Conservation (phyloP, 352 stramenopile species). For the Pythium apleroticum region DNA sequence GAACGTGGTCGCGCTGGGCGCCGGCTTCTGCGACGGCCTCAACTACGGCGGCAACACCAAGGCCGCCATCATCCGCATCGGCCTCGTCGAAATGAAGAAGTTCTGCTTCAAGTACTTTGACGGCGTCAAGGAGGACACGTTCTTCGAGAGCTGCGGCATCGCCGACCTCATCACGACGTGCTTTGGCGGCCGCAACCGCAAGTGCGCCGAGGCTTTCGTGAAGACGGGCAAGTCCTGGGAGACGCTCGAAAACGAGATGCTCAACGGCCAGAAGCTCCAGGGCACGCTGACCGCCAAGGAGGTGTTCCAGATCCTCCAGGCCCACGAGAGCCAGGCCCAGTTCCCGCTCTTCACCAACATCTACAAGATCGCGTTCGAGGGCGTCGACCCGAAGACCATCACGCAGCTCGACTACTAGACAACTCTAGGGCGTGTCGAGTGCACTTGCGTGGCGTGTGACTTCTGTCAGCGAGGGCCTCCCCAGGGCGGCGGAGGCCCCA, state of each 20-base stretch:
- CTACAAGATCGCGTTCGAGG: conserved; percentile 94
- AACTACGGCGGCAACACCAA: conserved; percentile 97
- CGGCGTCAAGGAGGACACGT: conserved; percentile 91
- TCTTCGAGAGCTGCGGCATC: conserved; percentile 96
- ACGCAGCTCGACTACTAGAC: conserved; percentile 48
- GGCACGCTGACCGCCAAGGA: conserved; percentile 94
- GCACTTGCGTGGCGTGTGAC: neutral
- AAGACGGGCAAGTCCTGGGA: conserved; percentile 80
- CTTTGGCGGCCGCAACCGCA: conserved; percentile 96
- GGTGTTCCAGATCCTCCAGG: conserved; percentile 91
- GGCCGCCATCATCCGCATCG: conserved; percentile 95
- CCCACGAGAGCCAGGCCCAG: conserved; percentile 68
- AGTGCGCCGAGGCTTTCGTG: conserved; percentile 95
- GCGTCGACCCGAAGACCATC: conserved; percentile 82
- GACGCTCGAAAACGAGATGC: conserved; percentile 91
- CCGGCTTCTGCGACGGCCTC: conserved; percentile 96
- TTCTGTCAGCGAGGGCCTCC: conserved; percentile 6
- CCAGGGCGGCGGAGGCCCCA: neutral
- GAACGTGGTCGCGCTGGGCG: conserved; percentile 96
- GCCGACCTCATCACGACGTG: conserved; percentile 98
- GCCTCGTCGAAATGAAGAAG: conserved; percentile 95
- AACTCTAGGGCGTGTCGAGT: too few species aligned
- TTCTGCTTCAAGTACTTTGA: conserved; percentile 94
- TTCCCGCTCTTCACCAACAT: conserved; percentile 93
- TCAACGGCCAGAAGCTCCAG: conserved; percentile 98